phyloP scores from a whole-genome alignment of 345 rosid species.

The Bruguiera sexangula region DNA sequence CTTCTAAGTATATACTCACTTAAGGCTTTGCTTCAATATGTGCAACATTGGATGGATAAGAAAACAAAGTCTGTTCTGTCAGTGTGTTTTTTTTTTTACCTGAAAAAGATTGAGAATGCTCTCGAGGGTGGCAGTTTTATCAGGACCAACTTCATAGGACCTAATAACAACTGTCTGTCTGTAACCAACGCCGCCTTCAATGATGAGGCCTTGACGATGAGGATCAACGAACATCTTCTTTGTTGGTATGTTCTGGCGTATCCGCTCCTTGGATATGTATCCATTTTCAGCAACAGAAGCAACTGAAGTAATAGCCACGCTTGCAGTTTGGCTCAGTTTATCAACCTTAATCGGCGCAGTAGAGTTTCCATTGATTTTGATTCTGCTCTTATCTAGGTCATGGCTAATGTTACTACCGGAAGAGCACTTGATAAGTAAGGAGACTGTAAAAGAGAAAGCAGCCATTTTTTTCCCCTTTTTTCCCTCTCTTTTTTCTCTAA shows the following conservation, averaged over 20 bases:
- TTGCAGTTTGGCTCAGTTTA: conserved; percentile 18
- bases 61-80: background rate
- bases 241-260: conserved; percentile 54
- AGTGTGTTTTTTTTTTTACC: conserved; percentile 23
- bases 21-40: background rate
- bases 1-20: background rate
- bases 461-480: conserved; percentile 17
- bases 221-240: conserved; percentile 55
- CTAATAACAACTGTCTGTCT: conserved; percentile 58
- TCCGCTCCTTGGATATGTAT: conserved; percentile 22
- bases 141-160: conserved; percentile 68
- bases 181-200: conserved; percentile 51
- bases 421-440: conserved; percentile 24
- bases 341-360: conserved; percentile 19
- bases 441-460: conserved; percentile 21
- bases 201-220: conserved; percentile 55
- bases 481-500: background rate
- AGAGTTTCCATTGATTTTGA: conserved; percentile 27
- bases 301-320: conserved; percentile 21
- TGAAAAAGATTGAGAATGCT: conserved; percentile 61
- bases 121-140: conserved; percentile 56
- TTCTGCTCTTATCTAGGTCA: conserved; percentile 25
- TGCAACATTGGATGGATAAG: background rate
- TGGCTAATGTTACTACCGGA: conserved; percentile 6
- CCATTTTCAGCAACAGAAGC: conserved; percentile 26